Evolutionary conservation across 352 stramenopile genomes (phyloP).

Genomic region (Pythium scleroteichum): DNA sequence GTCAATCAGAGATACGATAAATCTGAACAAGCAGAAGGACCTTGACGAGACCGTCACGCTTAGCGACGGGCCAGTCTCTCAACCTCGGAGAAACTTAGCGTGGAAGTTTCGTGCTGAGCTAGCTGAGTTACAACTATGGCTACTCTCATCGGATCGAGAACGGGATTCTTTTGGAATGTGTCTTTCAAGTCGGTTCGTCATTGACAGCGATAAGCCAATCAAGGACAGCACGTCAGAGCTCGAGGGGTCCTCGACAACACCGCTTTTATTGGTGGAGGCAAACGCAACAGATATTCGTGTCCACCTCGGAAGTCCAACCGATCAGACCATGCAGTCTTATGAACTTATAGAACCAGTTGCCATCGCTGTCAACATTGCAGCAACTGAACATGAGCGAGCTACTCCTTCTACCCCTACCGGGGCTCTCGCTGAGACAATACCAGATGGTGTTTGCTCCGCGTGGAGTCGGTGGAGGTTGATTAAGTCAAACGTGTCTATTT

Average conservation of each 20-base stretch:
- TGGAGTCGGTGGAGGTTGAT: constrained; percentile 57
- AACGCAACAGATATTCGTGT: constrained; percentile 10
- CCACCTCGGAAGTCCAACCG: constrained; percentile 15
- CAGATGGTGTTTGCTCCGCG: constrained; percentile 28
- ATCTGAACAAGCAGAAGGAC: constrained; percentile 38
- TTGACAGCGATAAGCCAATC: constrained; percentile 12
- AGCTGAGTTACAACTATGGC: constrained; percentile 59
- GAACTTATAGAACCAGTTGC: constrained; percentile 22
- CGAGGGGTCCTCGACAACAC: neutral
- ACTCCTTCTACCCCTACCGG: neutral
- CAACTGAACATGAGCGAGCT: constrained; percentile 10
- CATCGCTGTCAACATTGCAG: constrained; percentile 2
- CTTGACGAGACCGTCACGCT: constrained; percentile 6
- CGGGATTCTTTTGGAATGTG: constrained; percentile 54
- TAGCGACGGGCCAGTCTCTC: constrained; percentile 15
- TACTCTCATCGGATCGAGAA: constrained; percentile 66
- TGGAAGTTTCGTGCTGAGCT: constrained; percentile 51
- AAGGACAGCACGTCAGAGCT: too few relatives aligned
- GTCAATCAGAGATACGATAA: constrained; percentile 40
- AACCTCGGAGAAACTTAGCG: constrained; percentile 15
- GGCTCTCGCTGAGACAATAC: neutral
- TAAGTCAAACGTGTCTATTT: constrained; percentile 43
- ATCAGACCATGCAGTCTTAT: constrained; percentile 14
- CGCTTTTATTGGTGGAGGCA: constrained; percentile 24
- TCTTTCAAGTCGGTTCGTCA: constrained; percentile 31